Percentiles rank a stretch among this genome's conserved stretches.
phyloP scores from a whole-genome alignment of 768 basidiomycete genomes.

The Tricholomella constricta region DNA sequence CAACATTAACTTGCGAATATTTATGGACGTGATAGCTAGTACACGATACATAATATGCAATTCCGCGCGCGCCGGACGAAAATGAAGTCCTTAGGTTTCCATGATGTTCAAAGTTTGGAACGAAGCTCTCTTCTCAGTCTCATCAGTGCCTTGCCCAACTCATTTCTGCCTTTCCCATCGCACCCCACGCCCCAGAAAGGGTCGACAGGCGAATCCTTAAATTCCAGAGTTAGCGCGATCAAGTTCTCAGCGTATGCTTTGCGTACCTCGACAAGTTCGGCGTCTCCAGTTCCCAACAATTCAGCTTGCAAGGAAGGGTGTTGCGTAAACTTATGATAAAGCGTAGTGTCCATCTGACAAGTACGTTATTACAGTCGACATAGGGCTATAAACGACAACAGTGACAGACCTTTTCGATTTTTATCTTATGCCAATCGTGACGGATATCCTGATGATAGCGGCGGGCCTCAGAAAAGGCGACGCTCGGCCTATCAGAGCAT shows the following conservation, averaged over 20 bases:
- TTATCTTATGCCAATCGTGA: constrained; percentile 66
- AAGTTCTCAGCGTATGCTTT: neutral
- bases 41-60: too few species aligned
- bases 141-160: constrained; percentile 71
- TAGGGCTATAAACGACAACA: neutral
- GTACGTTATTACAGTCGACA: neutral
- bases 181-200: constrained; percentile 75
- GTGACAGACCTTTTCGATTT: constrained; percentile 56
- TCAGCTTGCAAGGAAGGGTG: constrained; percentile 56
- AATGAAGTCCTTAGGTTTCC: too few species aligned
- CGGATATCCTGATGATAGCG: constrained; percentile 58
- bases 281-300: constrained; percentile 65
- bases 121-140: constrained; percentile 59
- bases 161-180: constrained; percentile 66
- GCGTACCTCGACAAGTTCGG: constrained; percentile 66
- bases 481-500: constrained; percentile 56
- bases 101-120: too few species aligned
- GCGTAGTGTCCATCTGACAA: constrained; percentile 63
- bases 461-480: constrained; percentile 68
- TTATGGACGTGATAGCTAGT: too few species aligned
- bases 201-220: constrained; percentile 68
- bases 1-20: too few species aligned
- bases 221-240: neutral
- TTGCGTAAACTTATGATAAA: constrained; percentile 73
- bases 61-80: too few species aligned